These are phyloP conservation scores for Melastoma malabathricum DNA, from an alignment of 345 rosid genomes.

Conservation along the genomic window DNA sequence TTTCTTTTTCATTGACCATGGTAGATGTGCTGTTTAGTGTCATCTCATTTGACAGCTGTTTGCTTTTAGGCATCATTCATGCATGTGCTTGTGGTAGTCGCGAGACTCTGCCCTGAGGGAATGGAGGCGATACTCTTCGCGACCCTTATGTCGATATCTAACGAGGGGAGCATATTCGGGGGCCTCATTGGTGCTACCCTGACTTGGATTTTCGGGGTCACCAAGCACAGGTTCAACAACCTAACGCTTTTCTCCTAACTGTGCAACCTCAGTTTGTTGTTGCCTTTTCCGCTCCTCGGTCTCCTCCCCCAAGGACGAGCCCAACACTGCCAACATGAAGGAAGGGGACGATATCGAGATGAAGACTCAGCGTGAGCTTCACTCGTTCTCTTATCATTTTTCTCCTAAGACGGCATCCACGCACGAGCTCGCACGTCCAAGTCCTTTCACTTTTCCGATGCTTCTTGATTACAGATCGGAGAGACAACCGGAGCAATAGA, in stretches of 20 bases:
- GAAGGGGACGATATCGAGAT: conserved; percentile 53
- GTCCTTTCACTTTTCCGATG: too few relatives aligned
- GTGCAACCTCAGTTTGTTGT: conserved; percentile 92
- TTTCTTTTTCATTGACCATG: not conserved
- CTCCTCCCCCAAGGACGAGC: conserved; percentile 52
- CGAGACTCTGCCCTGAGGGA: conserved; percentile 87
- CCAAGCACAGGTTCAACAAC: conserved; percentile 69
- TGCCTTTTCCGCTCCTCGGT: conserved; percentile 85
- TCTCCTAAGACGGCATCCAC: too few relatives aligned
- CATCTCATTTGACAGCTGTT: not conserved
- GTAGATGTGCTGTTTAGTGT: not conserved
- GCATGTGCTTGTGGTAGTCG: conserved; percentile 93
- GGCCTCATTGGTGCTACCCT: conserved; percentile 84
- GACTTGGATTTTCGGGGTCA: conserved; percentile 68
- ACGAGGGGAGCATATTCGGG: conserved; percentile 84
- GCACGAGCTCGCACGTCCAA: too few relatives aligned
- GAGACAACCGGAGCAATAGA: too few relatives aligned
- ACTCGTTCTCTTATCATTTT: not conserved
- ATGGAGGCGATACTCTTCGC: conserved; percentile 98
- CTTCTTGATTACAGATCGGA: too few relatives aligned
- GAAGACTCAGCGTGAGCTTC: conserved; percentile 32
- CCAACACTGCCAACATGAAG: conserved; percentile 19
- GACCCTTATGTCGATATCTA: conserved; percentile 88
- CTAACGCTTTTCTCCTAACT: conserved; percentile 49
- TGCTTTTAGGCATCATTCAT: conserved; percentile 74